Evolutionary conservation across 2,329 filamentous ascomycete genomes (phyloP).

Genomic region (Hortaea sp.): DNA sequence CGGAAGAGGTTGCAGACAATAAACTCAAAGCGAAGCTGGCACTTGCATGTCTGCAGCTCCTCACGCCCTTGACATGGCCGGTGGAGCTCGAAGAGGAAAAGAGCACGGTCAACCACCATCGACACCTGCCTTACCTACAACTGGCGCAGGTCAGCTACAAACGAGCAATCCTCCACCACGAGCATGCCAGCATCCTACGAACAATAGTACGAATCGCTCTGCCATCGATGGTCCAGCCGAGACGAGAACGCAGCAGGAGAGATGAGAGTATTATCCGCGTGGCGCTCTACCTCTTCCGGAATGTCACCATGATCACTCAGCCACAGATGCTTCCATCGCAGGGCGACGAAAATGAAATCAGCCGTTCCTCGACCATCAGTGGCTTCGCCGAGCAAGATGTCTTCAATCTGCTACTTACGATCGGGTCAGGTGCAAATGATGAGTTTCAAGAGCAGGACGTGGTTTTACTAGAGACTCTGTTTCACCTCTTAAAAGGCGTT

Average conservation of each 20-base stretch:
- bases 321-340: constrained; percentile 64
- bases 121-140: constrained; percentile 81
- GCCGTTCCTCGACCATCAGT: constrained; percentile 76
- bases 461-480: constrained; percentile 81
- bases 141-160: constrained; percentile 87
- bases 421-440: constrained; percentile 87
- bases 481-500: constrained; percentile 84
- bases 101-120: constrained; percentile 87
- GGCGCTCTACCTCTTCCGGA: constrained; percentile 78
- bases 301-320: constrained; percentile 74
- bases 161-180: constrained; percentile 73
- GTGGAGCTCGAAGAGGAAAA: constrained; percentile 67
- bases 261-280: constrained; percentile 92
- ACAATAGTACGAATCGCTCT: constrained; percentile 72
- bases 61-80: constrained; percentile 91
- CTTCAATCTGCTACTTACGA: constrained; percentile 70
- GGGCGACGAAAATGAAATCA: constrained; percentile 82
- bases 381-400: constrained; percentile 87
- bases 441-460: constrained; percentile 87
- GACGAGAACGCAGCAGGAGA: constrained; percentile 63
- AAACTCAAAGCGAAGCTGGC: constrained; percentile 69
- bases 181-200: constrained; percentile 65
- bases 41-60: constrained; percentile 76
- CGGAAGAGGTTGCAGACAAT: constrained; percentile 61
- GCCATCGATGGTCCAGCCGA: constrained; percentile 71